These are phyloP conservation scores for Colletotrichum spaethianum DNA, from an alignment of 2,329 filamentous ascomycete genomes.

Conservation along the genomic window DNA sequence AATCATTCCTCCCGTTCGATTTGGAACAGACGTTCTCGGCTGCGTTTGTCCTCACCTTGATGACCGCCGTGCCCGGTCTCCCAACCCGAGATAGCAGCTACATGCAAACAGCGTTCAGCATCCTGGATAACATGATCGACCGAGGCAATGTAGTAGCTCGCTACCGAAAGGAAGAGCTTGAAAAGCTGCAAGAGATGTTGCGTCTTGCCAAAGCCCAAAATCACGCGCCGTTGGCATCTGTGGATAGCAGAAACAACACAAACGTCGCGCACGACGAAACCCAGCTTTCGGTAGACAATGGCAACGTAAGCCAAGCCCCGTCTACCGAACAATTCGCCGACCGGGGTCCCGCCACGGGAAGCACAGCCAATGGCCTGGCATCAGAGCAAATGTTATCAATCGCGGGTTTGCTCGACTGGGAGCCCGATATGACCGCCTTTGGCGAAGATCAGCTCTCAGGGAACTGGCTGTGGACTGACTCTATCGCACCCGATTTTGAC, in stretches of 20 bases:
- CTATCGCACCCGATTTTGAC: constrained; percentile 5
- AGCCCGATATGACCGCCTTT: not conserved
- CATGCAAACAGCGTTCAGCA: constrained; percentile 4
- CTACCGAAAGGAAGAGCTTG: constrained; percentile 17
- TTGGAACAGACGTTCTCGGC: constrained; percentile 32
- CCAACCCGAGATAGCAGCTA: not conserved
- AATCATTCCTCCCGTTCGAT: constrained; percentile 29
- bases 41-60: constrained; percentile 7
- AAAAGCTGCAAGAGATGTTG: constrained; percentile 29
- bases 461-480: constrained; percentile 8
- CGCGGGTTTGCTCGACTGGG: constrained; percentile 14
- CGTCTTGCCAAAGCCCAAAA: not conserved
- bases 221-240: not conserved
- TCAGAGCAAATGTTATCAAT: constrained; percentile 22
- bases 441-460: constrained; percentile 10
- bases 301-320: not conserved
- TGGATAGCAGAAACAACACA: not conserved
- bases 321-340: not conserved
- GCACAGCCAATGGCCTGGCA: constrained; percentile 14
- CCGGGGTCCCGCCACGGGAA: not conserved
- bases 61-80: constrained; percentile 6
- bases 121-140: constrained; percentile 10
- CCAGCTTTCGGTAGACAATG: not conserved
- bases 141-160: constrained; percentile 19
- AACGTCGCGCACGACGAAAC: too few species aligned